Evolutionary conservation across 352 stramenopile species (phyloP), one percentile per base, ranked within the genome.

Genomic region (Thraustotheca clavata): DNA sequence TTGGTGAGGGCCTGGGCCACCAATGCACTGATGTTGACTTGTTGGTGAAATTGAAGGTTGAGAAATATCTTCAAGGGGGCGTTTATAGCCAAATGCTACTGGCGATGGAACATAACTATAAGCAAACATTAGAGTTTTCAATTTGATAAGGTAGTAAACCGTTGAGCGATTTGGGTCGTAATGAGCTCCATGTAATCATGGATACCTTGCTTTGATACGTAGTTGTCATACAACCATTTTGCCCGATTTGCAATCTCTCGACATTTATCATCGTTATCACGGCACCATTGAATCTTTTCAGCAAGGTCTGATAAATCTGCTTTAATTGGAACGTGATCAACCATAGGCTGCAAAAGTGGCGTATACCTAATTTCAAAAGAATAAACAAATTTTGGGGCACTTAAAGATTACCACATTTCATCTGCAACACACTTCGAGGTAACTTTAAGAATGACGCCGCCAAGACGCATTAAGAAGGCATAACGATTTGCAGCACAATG

Each of bases 151-250:
- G n/a, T 0, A 34, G 29, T n/a, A 62, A 97, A 98, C 14, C 91
- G 77, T 63, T 91, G 79, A 0, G 95, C 89, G 47, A 98, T 89
- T 67, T 90, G 78, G 46, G 95, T 87, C 67, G 86, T 96, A 33
- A 98, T 89, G 71, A 99, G 86, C 80, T 99, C 87, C 60, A 99
- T 81, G 75, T 99, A 99, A 74, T 99, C 96, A 49, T 99, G 77
- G 65, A 98, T 89, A 18, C 91, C 87, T 50, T 95, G 85, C 67
- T 96, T 92, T 16, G 76, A 89, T 32, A 97, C 71, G 55, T 89
- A 97, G 18, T 88, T 88, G 33, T 98, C 87, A 67, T 98, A 99
- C 54, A 98, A 83, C 47, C 86, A 76, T 38, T 89, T 87, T 14
- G 95, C 96, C 41, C 96, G 96, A n/a, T 84, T 78, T 1, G 92